Percentiles rank a stretch among this genome's conserved stretches.
These are phyloP conservation scores for Eucalyptus sp. DNA, from an alignment of 345 rosid species.

Conservation along the genomic window DNA sequence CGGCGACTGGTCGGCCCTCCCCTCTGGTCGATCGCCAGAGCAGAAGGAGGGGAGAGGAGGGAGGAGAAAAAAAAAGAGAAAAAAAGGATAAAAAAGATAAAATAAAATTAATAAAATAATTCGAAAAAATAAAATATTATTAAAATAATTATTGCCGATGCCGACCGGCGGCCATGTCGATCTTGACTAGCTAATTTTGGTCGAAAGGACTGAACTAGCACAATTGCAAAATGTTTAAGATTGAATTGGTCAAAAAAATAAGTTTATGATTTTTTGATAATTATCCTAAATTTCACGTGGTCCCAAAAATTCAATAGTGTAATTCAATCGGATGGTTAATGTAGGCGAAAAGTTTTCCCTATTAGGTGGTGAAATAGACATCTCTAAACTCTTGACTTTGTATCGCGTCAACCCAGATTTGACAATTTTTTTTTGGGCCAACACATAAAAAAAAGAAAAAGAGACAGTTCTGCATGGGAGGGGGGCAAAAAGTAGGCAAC, in stretches of 20 bases:
- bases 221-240: too few relatives aligned
- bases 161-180: accelerated
- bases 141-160: too few relatives aligned
- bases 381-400: too few relatives aligned
- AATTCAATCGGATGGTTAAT: not conserved
- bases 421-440: not conserved
- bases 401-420: not conserved
- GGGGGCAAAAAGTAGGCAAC: not conserved
- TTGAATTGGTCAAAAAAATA: too few relatives aligned
- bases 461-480: not conserved
- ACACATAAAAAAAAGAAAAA: not conserved
- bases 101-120: too few relatives aligned
- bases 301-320: not conserved
- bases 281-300: not conserved
- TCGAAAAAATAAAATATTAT: too few relatives aligned
- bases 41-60: too few relatives aligned
- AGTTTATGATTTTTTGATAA: too few relatives aligned
- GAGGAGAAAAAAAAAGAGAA: too few relatives aligned
- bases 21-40: accelerated
- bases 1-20: accelerated
- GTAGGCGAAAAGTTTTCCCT: not conserved
- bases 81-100: too few relatives aligned
- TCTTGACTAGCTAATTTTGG: accelerated
- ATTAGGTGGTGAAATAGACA: not conserved
- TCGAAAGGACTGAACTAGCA: accelerated